A percentile compares a stretch with the other conserved stretches of the same genome.
phyloP scores from a whole-genome alignment of 306 rosid species.

The Trifolium fragiferum region DNA sequence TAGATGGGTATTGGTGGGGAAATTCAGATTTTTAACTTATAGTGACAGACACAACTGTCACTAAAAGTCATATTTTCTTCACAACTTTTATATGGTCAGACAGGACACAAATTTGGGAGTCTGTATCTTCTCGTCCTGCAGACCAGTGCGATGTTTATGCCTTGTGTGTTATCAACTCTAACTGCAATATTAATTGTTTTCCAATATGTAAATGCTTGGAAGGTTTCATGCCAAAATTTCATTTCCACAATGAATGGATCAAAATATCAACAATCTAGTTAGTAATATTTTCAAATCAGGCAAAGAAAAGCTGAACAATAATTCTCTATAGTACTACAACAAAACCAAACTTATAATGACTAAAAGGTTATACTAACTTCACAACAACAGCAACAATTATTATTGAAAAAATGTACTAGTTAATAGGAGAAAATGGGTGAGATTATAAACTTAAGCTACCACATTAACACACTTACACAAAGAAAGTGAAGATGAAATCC shows the following conservation, averaged over 20 bases:
- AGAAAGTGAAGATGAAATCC: conserved; percentile 81
- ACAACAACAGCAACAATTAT: background rate
- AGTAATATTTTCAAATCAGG: conserved; percentile 12
- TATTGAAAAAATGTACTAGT: background rate
- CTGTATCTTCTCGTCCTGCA: too few species aligned
- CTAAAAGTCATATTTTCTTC: too few species aligned
- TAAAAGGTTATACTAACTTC: background rate
- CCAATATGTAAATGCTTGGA: too few species aligned
- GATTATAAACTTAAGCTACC: conserved; percentile 28
- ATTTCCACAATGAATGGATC: conserved; percentile 24
- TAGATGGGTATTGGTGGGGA: too few species aligned
- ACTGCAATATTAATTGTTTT: too few species aligned
- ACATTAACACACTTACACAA: conserved; percentile 66
- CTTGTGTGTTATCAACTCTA: too few species aligned
- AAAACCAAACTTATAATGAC: conserved; percentile 24
- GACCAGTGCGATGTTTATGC: too few species aligned
- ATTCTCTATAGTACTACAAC: conserved; percentile 16
- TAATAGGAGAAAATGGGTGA: conserved; percentile 24
- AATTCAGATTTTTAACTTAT: too few species aligned
- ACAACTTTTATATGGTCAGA: too few species aligned
- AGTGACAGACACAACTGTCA: too few species aligned
- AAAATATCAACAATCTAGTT: conserved; percentile 12
- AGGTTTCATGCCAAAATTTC: too few species aligned
- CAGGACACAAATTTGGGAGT: too few species aligned
- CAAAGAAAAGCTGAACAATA: conserved; percentile 22